Base-by-base conservation (phyloP, 306 rosid species). In the Oemleria cerasiformis region DNA sequence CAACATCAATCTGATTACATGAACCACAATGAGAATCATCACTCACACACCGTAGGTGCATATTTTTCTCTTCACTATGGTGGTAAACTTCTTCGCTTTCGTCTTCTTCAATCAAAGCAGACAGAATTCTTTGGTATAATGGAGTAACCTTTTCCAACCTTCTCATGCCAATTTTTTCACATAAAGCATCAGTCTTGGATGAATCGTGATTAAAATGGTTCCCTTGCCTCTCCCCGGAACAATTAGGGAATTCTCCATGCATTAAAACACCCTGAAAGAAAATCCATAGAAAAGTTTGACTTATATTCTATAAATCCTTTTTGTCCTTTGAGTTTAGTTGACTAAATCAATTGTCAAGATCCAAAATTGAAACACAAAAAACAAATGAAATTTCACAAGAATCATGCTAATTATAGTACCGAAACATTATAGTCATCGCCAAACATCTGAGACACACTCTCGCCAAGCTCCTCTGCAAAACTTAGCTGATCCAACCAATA, bases 21-120 rank as follows among this genome's bases (percentile, higher is more conserved):
- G 98, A 90, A 67, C 90, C 93, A 74, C 97, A 87, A 73, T 85
- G 92, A 83, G 98, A 92, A 85, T 90, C 97, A 78, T 92, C 98
- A 83, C 97, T 88, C 0, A 84, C 84, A 81, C 80, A 81, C 76
- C 91, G 97, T 47, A 90, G 75, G 72, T 86, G 85, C 56, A 79
- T 71, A 80, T 81, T 84, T 79, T 85, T 90, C 47, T 78, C 93
- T 65, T 90, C 96, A 21, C 77, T 73, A 30, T 62, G 88, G 71
- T 73, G 86, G 77, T 71, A 85, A 38, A 77, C 78, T 67, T 87
- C 98, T 75, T 85, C 98, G 81, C 61, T 73, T 75, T 90, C 96
- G 59, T 85, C 92, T 74, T 88, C 98, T 75, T 79, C 92, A 68
- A 92, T 88, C 73, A 92, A 77, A 74, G 98, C 92, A 82, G 93